Percentiles rank a stretch among this genome's conserved stretches.
These are phyloP conservation scores for Austroboletus novae-zelandiae DNA, from an alignment of 1,284 basidiomycete species.

Conservation along the genomic window DNA sequence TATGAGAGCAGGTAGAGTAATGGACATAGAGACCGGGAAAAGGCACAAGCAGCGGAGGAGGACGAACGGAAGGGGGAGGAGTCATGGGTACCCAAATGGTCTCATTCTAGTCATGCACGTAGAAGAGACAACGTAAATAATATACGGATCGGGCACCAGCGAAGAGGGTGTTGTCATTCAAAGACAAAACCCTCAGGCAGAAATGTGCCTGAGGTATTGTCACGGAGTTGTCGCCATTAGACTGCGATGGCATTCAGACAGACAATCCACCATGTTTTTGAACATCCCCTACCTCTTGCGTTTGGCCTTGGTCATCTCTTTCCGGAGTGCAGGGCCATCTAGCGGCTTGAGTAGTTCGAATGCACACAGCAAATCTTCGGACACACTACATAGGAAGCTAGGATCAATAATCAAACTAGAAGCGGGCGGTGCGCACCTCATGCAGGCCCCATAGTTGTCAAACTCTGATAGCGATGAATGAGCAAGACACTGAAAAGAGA, in stretches of 20 bases:
- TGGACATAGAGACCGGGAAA: conserved; percentile 9
- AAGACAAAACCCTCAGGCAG: conserved; percentile 6
- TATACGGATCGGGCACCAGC: conserved; percentile 12
- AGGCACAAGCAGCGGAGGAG: conserved; percentile 13
- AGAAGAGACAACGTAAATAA: conserved; percentile 24
- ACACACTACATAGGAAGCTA: conserved; percentile 59
- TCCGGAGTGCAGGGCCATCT: conserved; percentile 92
- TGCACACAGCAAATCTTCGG: conserved; percentile 95
- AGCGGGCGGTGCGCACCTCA: conserved; percentile 57
- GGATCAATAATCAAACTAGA: conserved; percentile 7
- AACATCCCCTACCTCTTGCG: conserved; percentile 74
- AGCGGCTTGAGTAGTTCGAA: conserved; percentile 97
- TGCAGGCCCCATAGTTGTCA: conserved; percentile 96
- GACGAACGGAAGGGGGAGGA: conserved; percentile 1
- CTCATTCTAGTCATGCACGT: conserved; percentile 28
- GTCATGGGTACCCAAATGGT: conserved; percentile 23
- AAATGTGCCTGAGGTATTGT: conserved; percentile 8
- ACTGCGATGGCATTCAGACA: conserved; percentile 17
- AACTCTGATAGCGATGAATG: conserved; percentile 59
- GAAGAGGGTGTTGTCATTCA: conserved; percentile 6
- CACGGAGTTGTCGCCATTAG: conserved; percentile 35
- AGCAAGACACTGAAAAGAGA: conserved; percentile 13
- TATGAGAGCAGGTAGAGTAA: conserved; percentile 28
- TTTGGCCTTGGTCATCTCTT: conserved; percentile 99
- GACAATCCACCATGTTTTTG: neutral